Percentiles rank a stretch among this genome's conserved stretches.
Conservation (phyloP, 495 filamentous ascomycete species). For the Podospora pseudocomata region DNA sequence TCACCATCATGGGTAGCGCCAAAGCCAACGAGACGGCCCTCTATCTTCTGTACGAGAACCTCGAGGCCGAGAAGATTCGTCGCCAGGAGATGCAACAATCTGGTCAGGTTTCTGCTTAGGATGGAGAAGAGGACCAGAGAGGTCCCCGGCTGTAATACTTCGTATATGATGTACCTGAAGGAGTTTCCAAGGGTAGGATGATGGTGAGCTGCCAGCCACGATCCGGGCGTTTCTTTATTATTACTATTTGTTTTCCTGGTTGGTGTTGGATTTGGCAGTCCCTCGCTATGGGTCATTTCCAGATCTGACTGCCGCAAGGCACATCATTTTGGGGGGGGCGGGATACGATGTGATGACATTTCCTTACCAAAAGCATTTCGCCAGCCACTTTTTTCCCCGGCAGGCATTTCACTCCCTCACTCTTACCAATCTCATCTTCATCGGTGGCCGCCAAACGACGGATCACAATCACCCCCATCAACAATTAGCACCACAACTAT, state of each 20-base stretch:
- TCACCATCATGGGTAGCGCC: constrained; percentile 94
- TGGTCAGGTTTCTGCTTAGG: constrained; percentile 61
- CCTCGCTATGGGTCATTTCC: constrained; percentile 40
- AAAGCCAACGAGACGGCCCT: constrained; percentile 91
- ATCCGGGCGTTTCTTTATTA: constrained; percentile 16
- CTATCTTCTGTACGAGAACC: constrained; percentile 95
- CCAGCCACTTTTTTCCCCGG: constrained; percentile 39
- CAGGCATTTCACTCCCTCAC: constrained; percentile 30
- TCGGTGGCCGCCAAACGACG: constrained; percentile 15
- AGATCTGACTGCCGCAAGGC: constrained; percentile 62
- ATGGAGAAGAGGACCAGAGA: constrained; percentile 26
- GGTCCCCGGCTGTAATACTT: constrained; percentile 32
- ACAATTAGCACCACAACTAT: constrained; percentile 1
- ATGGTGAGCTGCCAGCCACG: constrained; percentile 20
- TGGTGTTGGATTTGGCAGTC: constrained; percentile 45
- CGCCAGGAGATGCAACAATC: constrained; percentile 60
- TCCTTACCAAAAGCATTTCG: constrained; percentile 41
- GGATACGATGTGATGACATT: constrained; percentile 46
- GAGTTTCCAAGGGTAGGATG: constrained; percentile 24
- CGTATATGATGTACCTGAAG: constrained; percentile 24
- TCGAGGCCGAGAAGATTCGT: constrained; percentile 97
- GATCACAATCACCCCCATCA: not conserved
- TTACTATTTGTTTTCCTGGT: constrained; percentile 27
- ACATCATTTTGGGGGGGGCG: constrained; percentile 41
- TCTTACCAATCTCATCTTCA: constrained; percentile 29